These are phyloP conservation scores for Hortiboletus rubellus DNA, from an alignment of 1,284 basidiomycete species.

Conservation along the genomic window DNA sequence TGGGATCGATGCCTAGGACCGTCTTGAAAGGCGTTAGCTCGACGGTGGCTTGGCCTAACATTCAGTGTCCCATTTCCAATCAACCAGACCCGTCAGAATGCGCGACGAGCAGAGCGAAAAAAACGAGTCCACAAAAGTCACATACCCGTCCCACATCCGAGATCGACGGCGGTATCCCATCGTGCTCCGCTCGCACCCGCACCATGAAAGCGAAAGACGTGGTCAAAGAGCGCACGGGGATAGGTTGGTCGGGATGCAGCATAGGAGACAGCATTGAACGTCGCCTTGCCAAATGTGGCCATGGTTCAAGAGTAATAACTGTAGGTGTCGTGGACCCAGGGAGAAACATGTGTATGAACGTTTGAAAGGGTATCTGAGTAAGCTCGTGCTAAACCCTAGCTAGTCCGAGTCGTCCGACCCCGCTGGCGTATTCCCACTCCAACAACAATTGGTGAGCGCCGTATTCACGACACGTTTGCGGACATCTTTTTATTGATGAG, in stretches of 20 bases:
- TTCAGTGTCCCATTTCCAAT: no score
- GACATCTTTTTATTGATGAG: no score
- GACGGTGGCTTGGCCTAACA: conserved; percentile 64
- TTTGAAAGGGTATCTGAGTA: no score
- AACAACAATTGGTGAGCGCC: no score
- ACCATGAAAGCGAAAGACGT: conserved; percentile 59
- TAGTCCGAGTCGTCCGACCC: no score
- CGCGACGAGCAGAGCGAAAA: no score
- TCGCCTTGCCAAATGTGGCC: conserved; percentile 66
- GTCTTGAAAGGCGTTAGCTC: conserved; percentile 61
- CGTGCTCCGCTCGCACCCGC: conserved; percentile 28
- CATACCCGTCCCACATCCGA: conserved; percentile 83
- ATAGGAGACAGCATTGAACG: conserved; percentile 65
- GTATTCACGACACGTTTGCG: no score
- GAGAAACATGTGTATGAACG: no score
- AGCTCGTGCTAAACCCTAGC: no score
- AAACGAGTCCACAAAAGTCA: conserved; percentile 11
- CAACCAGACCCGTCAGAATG: no score
- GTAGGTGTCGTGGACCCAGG: no score
- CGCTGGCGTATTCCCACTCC: no score
- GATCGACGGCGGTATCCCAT: conserved; percentile 65
- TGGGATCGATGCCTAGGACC: conserved; percentile 75
- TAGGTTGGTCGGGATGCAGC: conserved; percentile 68
- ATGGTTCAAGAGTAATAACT: conserved; percentile 37
- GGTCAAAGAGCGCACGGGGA: conserved; percentile 60